phyloP scores from a whole-genome alignment of 139 green algal species.

The Pleodorina starrii region DNA sequence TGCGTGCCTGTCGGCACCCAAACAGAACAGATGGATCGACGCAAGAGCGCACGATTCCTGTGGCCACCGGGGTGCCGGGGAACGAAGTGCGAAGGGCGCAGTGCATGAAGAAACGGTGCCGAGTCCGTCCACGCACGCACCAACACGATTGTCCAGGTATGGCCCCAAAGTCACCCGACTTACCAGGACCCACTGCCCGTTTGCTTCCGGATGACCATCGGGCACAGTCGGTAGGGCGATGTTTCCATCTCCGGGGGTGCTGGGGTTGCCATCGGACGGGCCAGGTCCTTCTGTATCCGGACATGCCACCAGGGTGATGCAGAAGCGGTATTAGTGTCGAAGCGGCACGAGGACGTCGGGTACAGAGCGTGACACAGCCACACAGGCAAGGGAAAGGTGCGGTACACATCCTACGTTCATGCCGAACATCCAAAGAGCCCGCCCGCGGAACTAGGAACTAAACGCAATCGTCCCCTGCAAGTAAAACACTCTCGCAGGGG shows the following conservation, averaged over 20 bases:
- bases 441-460: background rate
- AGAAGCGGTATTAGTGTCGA: background rate
- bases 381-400: background rate
- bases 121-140: background rate
- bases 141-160: background rate
- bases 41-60: background rate
- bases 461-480: no score
- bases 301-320: background rate
- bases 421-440: background rate
- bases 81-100: background rate
- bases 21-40: background rate
- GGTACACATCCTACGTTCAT: background rate
- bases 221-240: background rate
- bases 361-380: background rate
- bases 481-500: background rate
- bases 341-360: background rate
- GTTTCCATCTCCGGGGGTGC: background rate
- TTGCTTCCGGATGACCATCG: background rate
- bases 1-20: background rate
- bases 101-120: no score
- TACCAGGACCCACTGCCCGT: slow-evolving; percentile 22
- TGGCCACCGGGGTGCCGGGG: background rate
- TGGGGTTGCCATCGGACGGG: slow-evolving; percentile 6
- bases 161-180: background rate
- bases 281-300: background rate